Evolutionary conservation across 495 filamentous ascomycete genomes (phyloP), one percentile per base, ranked within the genome.

Genomic region (Massariosphaeria phaeospora): DNA sequence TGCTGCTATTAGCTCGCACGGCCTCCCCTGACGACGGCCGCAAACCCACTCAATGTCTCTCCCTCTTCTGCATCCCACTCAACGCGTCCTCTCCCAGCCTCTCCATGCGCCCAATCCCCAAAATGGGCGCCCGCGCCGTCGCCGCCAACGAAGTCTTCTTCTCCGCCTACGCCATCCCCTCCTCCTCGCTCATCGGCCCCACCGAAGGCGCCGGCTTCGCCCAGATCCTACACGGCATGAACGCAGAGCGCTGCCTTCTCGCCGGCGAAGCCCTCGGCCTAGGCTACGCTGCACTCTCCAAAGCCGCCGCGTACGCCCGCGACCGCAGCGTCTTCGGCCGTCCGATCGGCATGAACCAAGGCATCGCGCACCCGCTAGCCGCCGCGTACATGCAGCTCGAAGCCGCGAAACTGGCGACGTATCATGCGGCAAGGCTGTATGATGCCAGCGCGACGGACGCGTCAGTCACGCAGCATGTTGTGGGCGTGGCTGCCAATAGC

Each of bases 121-220:
- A 90, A 63, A 89, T 90, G 86, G 86, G 86, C 25, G 84, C 84
- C 2, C 73, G 84, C 10, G 84, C 85, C 0, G 77, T 90, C n/a
- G 84, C 88, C 65, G 86, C 86, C 3, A 90, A 90, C 63, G 84
- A 90, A 67, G 82, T 90, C 1, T 91, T 89, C 72, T 89, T 90
- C 66, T 84, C 89, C 61, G 77, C 81, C 52, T 91, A 87, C 66
- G 50, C 62, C 2, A 78, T 89, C 9, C 76, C 81, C 0, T 74
- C 69, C 1, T 73, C 82, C 45, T 70, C 79, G 0, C 69, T 87
- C 2, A 83, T 90, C 36, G 86, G 86, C 1, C n/a, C n/a, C n/a
- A 57, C 77, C 20, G 85, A 89, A 62, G 80, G 79, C 35, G 72
- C 85, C 49, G 86, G 86, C 2, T 90, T 89, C 74, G 81, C 3